Evolutionary conservation across 1,139 yeast species (phyloP).

Genomic region (Magnusiomyces suaveolens): DNA sequence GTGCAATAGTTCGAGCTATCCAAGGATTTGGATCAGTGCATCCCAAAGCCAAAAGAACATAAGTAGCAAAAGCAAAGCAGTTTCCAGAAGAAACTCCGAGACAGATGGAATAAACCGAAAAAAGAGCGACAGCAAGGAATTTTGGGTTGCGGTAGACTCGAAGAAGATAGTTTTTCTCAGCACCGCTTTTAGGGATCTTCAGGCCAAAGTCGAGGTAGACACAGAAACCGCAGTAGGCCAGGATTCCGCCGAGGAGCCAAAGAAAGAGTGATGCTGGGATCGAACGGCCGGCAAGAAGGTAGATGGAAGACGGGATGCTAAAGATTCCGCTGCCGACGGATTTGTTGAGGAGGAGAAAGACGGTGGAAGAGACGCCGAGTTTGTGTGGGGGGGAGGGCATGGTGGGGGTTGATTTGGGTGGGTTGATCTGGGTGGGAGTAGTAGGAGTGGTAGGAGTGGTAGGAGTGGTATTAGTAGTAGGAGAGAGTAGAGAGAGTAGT

Average conservation of each 20-base stretch:
- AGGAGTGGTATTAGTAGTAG: background rate
- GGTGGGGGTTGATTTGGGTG: too few species aligned
- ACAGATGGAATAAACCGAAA: constrained; percentile 53
- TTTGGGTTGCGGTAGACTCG: constrained; percentile 54
- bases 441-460: too few species aligned
- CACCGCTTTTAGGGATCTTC: constrained; percentile 70
- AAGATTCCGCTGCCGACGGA: constrained; percentile 87
- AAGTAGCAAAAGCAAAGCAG: constrained; percentile 42
- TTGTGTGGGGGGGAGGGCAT: too few species aligned
- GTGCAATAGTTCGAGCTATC: constrained; percentile 26
- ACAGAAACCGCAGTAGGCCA: constrained; percentile 36
- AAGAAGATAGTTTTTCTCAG: constrained; percentile 70
- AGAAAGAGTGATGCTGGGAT: constrained; percentile 63
- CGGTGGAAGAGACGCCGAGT: constrained; percentile 50
- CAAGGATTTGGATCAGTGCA: constrained; percentile 33
- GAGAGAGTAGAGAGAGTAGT: background rate
- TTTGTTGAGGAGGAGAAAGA: constrained; percentile 61
- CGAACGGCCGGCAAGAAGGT: constrained; percentile 50
- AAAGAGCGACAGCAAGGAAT: constrained; percentile 59
- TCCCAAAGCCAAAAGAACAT: constrained; percentile 56
- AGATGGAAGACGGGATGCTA: constrained; percentile 75
- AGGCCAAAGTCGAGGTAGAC: constrained; percentile 70
- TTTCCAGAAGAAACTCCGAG: constrained; percentile 79
- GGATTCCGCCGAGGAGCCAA: constrained; percentile 70
- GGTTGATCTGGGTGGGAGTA: too few species aligned